Percentiles rank a stretch among this genome's conserved stretches.
Conservation (phyloP, 441 rosid species). For the Erodium texanum region DNA sequence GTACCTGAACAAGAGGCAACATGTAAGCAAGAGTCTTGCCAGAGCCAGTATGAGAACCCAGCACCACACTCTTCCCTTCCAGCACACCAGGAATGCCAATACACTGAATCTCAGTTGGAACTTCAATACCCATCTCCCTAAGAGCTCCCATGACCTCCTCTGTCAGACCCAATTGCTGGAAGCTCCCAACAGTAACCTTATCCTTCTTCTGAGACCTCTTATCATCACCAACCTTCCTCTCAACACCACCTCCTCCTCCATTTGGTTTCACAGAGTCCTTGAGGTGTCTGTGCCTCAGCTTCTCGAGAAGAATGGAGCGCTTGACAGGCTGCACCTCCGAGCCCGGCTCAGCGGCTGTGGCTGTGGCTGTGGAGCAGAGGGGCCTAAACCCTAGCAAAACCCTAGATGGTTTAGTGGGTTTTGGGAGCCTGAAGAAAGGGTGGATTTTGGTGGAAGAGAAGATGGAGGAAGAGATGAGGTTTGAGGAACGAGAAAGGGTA, state of each 20-base stretch:
- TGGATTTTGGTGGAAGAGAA: slow-evolving; percentile 26
- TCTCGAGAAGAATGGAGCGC: slow-evolving; percentile 70
- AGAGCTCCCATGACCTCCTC: slow-evolving; percentile 78
- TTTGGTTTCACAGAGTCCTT: slow-evolving; percentile 39
- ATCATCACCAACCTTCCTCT: slow-evolving; percentile 14
- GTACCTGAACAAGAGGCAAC: slow-evolving; percentile 88
- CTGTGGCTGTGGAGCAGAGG: slow-evolving; percentile 28
- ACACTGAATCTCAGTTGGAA: slow-evolving; percentile 92
- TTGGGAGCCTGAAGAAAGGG: slow-evolving; percentile 44
- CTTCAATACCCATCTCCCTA: slow-evolving; percentile 60
- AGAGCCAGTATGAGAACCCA: slow-evolving; percentile 96
- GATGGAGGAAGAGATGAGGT: slow-evolving; percentile 24
- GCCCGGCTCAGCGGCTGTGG: slow-evolving; percentile 32
- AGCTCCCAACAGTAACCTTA: slow-evolving; percentile 35
- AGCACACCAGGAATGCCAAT: slow-evolving; percentile 74
- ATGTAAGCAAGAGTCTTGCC: slow-evolving; percentile 88
- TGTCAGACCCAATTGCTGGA: slow-evolving; percentile 65
- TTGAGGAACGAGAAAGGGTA: slow-evolving; percentile 15
- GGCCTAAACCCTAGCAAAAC: slow-evolving; percentile 42
- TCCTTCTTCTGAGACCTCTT: slow-evolving; percentile 35
- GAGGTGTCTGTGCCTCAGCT: slow-evolving; percentile 61
- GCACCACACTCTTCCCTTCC: slow-evolving; percentile 70
- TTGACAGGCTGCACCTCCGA: slow-evolving; percentile 27
- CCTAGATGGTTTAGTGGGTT: slow-evolving; percentile 25
- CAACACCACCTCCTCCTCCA: slow-evolving; percentile 16